Percentiles rank a stretch among this genome's conserved stretches.
These are phyloP conservation scores for Candida ficus DNA, from an alignment of 805 yeast species.

Conservation along the genomic window DNA sequence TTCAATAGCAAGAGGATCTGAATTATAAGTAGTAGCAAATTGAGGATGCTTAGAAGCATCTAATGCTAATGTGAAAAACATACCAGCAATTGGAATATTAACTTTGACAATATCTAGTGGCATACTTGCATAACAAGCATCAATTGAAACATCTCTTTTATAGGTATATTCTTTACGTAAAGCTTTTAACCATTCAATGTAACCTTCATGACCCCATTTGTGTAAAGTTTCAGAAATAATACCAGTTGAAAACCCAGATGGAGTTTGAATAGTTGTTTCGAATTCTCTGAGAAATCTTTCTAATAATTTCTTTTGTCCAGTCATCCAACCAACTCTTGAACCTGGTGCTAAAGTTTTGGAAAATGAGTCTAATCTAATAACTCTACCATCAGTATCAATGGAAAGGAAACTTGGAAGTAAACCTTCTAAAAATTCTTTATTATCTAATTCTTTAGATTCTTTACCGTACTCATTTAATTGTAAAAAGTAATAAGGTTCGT, in stretches of 20 bases:
- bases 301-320: constrained; percentile 52
- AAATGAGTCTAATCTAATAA: constrained; percentile 71
- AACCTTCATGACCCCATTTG: constrained; percentile 72
- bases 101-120: constrained; percentile 38
- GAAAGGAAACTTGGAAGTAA: constrained; percentile 59
- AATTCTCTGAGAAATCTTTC: constrained; percentile 52
- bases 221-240: constrained; percentile 51
- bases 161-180: constrained; percentile 75
- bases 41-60: constrained; percentile 81
- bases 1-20: constrained; percentile 62
- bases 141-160: constrained; percentile 83
- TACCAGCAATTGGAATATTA: constrained; percentile 74
- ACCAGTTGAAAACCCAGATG: constrained; percentile 68
- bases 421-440: constrained; percentile 39
- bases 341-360: constrained; percentile 81
- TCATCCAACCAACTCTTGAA: constrained; percentile 64
- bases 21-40: constrained; percentile 45
- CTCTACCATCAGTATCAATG: constrained; percentile 74
- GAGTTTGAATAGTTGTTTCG: constrained; percentile 68
- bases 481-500: constrained; percentile 95
- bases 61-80: constrained; percentile 72
- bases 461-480: constrained; percentile 78
- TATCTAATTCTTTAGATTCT: constrained; percentile 31
- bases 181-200: constrained; percentile 62
- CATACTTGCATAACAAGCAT: constrained; percentile 57